Conservation (phyloP, 2,329 filamentous ascomycete genomes). For the Calonectria pauciramosa region DNA sequence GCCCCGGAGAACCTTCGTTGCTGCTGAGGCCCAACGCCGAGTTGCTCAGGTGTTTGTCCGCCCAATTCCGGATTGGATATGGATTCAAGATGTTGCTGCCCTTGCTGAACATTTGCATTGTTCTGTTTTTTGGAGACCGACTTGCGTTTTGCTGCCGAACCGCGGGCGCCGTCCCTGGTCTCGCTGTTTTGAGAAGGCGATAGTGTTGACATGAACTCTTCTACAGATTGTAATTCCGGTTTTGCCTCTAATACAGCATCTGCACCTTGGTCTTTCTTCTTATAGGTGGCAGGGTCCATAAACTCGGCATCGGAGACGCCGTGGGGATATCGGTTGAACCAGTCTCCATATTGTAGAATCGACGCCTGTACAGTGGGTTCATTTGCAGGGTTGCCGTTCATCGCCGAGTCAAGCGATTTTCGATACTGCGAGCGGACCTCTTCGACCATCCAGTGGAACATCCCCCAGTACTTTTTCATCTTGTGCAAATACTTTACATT, state of each 20-base stretch:
- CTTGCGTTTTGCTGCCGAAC: conserved; percentile 52
- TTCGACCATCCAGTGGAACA: conserved; percentile 97
- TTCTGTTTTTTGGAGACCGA: conserved; percentile 52
- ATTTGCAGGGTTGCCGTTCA: conserved; percentile 70
- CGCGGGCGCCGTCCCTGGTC: conserved; percentile 42
- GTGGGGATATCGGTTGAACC: conserved; percentile 96
- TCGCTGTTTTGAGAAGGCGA: conserved; percentile 73
- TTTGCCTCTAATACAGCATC: conserved; percentile 92
- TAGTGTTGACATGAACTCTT: conserved; percentile 91
- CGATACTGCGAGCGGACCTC: conserved; percentile 92
- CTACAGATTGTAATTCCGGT: conserved; percentile 90
- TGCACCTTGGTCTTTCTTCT: conserved; percentile 83
- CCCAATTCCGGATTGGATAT: conserved; percentile 35
- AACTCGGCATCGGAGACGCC: conserved; percentile 89
- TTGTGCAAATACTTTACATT: conserved; percentile 93
- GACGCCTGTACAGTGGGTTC: conserved; percentile 66
- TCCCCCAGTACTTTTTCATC: conserved; percentile 98
- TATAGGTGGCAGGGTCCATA: conserved; percentile 77
- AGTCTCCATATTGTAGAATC: conserved; percentile 96
- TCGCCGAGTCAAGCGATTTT: conserved; percentile 84
- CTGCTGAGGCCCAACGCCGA: conserved; percentile 37
- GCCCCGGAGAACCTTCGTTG: conserved; percentile 59
- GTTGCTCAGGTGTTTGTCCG: conserved; percentile 21
- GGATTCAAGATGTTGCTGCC: conserved; percentile 39
- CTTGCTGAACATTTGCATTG: conserved; percentile 23